A percentile compares a stretch with the other conserved stretches of the same genome.
These are phyloP conservation scores for Penicillium sp. DNA, from an alignment of 2,329 filamentous ascomycete species.

Conservation along the genomic window DNA sequence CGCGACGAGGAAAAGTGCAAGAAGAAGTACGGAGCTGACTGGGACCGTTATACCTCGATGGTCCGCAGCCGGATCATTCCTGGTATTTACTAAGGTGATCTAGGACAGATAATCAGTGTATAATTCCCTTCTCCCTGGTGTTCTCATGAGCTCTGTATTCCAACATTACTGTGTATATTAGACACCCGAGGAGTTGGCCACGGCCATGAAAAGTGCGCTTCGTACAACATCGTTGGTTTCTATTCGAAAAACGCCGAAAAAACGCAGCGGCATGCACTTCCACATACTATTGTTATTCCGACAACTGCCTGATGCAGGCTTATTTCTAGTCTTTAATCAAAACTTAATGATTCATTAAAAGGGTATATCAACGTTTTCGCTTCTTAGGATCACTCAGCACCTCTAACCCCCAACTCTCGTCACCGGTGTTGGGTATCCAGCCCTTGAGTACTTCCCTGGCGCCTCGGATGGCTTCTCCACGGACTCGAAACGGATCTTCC, in stretches of 20 bases:
- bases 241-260: not conserved
- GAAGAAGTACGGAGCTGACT: conserved; percentile 88
- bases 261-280: not conserved
- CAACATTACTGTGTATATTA: not conserved
- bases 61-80: conserved; percentile 83
- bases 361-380: conserved; percentile 23
- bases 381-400: conserved; percentile 32
- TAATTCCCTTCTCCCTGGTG: not conserved
- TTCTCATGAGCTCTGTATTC: not conserved
- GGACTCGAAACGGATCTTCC: conserved; percentile 14
- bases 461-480: conserved; percentile 30
- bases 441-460: conserved; percentile 34
- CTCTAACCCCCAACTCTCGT: conserved; percentile 38
- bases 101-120: not conserved
- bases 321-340: not conserved
- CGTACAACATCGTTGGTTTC: not conserved
- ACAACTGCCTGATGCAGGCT: not conserved
- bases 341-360: not conserved
- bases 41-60: conserved; percentile 80
- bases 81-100: conserved; percentile 65
- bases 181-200: not conserved
- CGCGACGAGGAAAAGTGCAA: conserved; percentile 89
- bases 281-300: not conserved
- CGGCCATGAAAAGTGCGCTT: not conserved
- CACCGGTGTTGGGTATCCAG: conserved; percentile 39